These are phyloP conservation scores for Penicillium daleae DNA, from an alignment of 495 filamentous ascomycete species.

Conservation along the genomic window DNA sequence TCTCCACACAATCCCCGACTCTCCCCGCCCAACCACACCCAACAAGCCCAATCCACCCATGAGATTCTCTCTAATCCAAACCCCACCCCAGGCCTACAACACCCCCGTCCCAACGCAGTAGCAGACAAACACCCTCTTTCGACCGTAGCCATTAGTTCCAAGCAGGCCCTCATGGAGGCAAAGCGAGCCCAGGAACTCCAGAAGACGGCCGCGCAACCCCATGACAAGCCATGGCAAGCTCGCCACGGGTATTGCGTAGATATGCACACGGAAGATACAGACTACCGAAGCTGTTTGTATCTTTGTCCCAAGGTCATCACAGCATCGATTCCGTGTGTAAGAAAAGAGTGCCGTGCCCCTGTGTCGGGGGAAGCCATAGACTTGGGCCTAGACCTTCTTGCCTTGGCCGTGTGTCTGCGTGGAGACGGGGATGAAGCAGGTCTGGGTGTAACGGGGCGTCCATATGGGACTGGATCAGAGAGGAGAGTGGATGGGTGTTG, in stretches of 20 bases:
- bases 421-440: conserved; percentile 8
- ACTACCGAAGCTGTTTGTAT: background rate
- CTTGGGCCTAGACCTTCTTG: conserved; percentile 19
- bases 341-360: conserved; percentile 1
- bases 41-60: conserved; percentile 10
- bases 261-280: conserved; percentile 7
- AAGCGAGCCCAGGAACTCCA: conserved; percentile 53
- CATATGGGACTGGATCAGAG: background rate
- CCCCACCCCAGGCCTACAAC: conserved; percentile 15
- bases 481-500: conserved; percentile 3
- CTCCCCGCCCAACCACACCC: conserved; percentile 3
- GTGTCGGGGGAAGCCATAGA: conserved; percentile 13
- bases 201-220: conserved; percentile 34
- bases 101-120: conserved; percentile 6
- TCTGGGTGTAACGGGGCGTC: conserved; percentile 1
- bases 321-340: background rate
- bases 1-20: conserved; percentile 25
- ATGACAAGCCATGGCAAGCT: conserved; percentile 24
- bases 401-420: conserved; percentile 36
- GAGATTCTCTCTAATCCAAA: background rate
- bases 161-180: conserved; percentile 46
- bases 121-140: conserved; percentile 27
- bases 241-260: conserved; percentile 16
- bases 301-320: conserved; percentile 9
- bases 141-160: conserved; percentile 55